Percentiles rank a stretch among this genome's conserved stretches.
Evolutionary conservation across 202 grass and related monocot species (phyloP).

Genomic region (Panicum hallii): DNA sequence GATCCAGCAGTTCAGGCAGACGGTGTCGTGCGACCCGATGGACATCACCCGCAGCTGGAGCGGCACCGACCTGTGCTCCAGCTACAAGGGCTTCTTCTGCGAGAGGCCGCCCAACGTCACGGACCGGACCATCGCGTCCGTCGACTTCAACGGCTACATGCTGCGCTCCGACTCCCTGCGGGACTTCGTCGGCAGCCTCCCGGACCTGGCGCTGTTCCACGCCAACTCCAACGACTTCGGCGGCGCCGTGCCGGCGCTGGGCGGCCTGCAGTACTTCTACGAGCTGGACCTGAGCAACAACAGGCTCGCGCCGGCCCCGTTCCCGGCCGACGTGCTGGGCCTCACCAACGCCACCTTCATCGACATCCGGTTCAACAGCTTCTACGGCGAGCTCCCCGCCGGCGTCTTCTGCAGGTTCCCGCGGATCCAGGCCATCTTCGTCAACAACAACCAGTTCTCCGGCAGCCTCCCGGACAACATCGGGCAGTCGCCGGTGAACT

Average conservation of each 20-base stretch:
- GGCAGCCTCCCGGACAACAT: constrained; percentile 64
- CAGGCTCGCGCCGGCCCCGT: constrained; percentile 30
- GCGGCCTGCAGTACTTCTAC: constrained; percentile 64
- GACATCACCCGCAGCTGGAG: constrained; percentile 43
- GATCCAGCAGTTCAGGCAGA: constrained; percentile 71
- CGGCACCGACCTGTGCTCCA: constrained; percentile 58
- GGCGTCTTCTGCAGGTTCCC: constrained; percentile 62
- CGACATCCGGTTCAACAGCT: constrained; percentile 81
- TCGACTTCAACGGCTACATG: constrained; percentile 77
- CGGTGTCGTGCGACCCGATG: constrained; percentile 67
- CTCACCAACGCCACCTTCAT: constrained; percentile 78
- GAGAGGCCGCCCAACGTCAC: constrained; percentile 44
- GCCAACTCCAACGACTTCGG: constrained; percentile 88
- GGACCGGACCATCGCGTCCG: constrained; percentile 65
- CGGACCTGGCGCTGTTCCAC: constrained; percentile 91
- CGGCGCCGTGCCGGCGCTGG: constrained; percentile 45
- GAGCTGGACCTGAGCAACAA: constrained; percentile 99
- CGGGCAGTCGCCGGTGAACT: constrained; percentile 72
- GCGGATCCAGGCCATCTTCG: constrained; percentile 70
- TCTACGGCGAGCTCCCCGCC: constrained; percentile 48
- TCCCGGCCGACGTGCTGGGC: constrained; percentile 61
- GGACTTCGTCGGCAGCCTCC: constrained; percentile 55
- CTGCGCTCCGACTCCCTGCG: constrained; percentile 14
- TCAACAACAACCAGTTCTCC: constrained; percentile 89
- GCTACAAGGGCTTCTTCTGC: constrained; percentile 82